Conservation (phyloP, 257 asterid genomes). For the Solanum lycopersicoides region DNA sequence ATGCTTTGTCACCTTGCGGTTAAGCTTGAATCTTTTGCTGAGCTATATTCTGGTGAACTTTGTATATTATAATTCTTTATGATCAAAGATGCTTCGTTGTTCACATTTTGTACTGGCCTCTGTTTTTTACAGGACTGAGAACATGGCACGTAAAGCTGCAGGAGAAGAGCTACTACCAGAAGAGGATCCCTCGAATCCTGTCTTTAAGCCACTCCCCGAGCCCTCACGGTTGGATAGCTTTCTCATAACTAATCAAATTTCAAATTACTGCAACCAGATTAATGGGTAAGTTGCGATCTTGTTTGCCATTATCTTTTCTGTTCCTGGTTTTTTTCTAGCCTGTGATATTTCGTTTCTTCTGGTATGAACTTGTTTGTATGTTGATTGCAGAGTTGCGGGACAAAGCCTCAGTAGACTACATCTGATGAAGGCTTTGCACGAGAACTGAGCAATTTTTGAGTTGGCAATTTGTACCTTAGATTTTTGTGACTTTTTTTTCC, state of each 20-base stretch:
- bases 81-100: background rate
- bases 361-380: background rate
- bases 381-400: constrained; percentile 67
- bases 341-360: background rate
- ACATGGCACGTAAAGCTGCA: constrained; percentile 59
- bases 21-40: background rate
- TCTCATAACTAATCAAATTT: constrained; percentile 75
- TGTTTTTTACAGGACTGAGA: constrained; percentile 54
- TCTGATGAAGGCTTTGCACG: constrained; percentile 88
- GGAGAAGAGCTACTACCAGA: constrained; percentile 97
- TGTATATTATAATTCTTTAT: background rate
- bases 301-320: background rate
- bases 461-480: background rate
- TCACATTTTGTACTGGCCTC: background rate
- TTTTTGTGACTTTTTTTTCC: background rate
- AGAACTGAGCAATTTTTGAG: constrained; percentile 12
- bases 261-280: constrained; percentile 94
- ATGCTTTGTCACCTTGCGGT: background rate
- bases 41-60: background rate
- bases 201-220: constrained; percentile 89
- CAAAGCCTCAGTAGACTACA: constrained; percentile 83
- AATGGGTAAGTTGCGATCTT: constrained; percentile 51
- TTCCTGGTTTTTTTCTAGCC: background rate
- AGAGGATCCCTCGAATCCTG: constrained; percentile 85
- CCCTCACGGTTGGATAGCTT: constrained; percentile 94